Conservation (phyloP, 108 stramenopile genomes). For the Nitzschia palea region DNA sequence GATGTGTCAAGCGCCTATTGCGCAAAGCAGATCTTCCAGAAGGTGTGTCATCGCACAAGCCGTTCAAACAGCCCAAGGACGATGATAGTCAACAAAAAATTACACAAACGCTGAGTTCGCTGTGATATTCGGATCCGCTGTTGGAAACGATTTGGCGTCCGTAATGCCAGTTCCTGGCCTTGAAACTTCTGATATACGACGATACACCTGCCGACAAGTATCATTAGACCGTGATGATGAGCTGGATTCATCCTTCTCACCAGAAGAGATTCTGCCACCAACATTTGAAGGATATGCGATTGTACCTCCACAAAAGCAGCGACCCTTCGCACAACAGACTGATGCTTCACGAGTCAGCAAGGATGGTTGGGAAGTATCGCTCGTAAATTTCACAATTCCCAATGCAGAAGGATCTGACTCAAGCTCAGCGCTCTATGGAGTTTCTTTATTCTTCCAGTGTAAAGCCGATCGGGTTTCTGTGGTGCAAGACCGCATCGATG, state of each 20-base stretch:
- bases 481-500: not conserved
- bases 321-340: constrained; percentile 37
- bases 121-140: constrained; percentile 63
- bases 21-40: constrained; percentile 69
- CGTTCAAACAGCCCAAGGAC: constrained; percentile 24
- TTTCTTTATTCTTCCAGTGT: constrained; percentile 64
- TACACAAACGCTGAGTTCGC: constrained; percentile 65
- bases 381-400: constrained; percentile 72
- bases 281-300: constrained; percentile 76
- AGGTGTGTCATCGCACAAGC: constrained; percentile 73
- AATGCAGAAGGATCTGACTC: constrained; percentile 45
- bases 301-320: constrained; percentile 47
- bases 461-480: not conserved
- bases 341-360: constrained; percentile 22
- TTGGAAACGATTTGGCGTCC: constrained; percentile 26
- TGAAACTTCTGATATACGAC: constrained; percentile 42
- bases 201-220: constrained; percentile 55
- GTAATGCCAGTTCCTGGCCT: constrained; percentile 37
- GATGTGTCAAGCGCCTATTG: constrained; percentile 62
- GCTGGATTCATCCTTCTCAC: constrained; percentile 4
- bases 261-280: constrained; percentile 48
- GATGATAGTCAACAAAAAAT: not conserved
- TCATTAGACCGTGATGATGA: constrained; percentile 24
- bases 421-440: constrained; percentile 64
- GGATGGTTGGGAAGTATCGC: constrained; percentile 82